Conservation (phyloP, 1,284 basidiomycete genomes). For the Athelia sp. region DNA sequence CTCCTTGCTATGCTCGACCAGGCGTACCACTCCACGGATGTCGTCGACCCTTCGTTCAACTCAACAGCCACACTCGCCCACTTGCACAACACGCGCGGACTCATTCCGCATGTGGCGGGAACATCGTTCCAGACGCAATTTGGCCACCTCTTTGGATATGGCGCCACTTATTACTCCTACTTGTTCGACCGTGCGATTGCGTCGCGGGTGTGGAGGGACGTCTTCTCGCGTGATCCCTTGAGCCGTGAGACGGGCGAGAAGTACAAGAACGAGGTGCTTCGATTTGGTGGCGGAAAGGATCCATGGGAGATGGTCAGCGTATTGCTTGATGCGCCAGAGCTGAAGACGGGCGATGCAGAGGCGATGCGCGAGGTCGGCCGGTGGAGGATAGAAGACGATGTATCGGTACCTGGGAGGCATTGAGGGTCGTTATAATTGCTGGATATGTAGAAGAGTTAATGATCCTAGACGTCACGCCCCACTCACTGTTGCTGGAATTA, state of each 20-base stretch:
- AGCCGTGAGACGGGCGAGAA: constrained; percentile 67
- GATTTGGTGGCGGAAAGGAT: constrained; percentile 85
- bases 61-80: constrained; percentile 65
- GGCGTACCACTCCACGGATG: constrained; percentile 75
- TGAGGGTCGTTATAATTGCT: constrained; percentile 17
- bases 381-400: constrained; percentile 79
- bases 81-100: constrained; percentile 65
- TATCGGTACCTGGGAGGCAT: constrained; percentile 44
- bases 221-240: constrained; percentile 69
- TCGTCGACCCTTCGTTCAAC: constrained; percentile 55
- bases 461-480: not conserved
- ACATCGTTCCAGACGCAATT: constrained; percentile 96
- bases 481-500: not conserved
- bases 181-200: constrained; percentile 96
- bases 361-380: constrained; percentile 88
- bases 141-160: constrained; percentile 93
- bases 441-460: not conserved
- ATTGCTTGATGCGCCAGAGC: constrained; percentile 59
- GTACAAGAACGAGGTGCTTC: constrained; percentile 75
- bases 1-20: constrained; percentile 90
- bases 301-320: constrained; percentile 92
- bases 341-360: constrained; percentile 66
- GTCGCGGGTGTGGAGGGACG: constrained; percentile 76
- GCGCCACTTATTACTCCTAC: constrained; percentile 97
- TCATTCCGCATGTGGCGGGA: constrained; percentile 76